A percentile compares a stretch with the other conserved stretches of the same genome.
Conservation (phyloP, 192 early-diverging fungal genomes). For the Coemansia pectinata region DNA sequence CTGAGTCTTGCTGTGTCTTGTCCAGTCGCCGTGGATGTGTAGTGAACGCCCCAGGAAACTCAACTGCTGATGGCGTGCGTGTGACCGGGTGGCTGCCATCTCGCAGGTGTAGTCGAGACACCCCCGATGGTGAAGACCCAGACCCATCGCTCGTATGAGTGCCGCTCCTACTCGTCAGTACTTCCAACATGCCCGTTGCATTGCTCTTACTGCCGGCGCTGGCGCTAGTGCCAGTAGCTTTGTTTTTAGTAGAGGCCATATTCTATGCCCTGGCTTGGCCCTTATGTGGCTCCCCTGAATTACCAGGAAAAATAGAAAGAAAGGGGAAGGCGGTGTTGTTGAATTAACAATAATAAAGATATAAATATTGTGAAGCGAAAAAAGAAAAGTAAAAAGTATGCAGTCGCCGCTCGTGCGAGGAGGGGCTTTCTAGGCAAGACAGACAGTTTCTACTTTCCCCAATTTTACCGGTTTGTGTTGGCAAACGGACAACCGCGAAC, state of each 20-base stretch:
- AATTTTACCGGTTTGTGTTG: background rate
- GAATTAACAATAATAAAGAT: background rate
- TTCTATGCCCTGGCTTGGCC: conserved; percentile 1
- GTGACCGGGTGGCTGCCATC: conserved; percentile 1
- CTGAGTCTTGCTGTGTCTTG: conserved; percentile 1
- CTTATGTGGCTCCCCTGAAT: background rate
- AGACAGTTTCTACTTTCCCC: background rate
- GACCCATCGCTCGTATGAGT: background rate
- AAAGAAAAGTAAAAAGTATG: background rate
- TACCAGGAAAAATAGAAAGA: background rate
- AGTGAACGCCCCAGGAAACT: conserved; percentile 50
- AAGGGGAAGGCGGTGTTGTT: background rate
- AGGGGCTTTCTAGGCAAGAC: background rate
- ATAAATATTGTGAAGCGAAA: background rate
- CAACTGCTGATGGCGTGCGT: conserved; percentile 37
- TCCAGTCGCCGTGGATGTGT: conserved; percentile 18
- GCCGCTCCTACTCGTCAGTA: background rate
- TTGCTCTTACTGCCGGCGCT: background rate
- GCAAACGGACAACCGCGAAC: background rate
- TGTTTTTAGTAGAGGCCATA: background rate
- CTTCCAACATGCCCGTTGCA: background rate
- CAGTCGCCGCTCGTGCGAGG: background rate
- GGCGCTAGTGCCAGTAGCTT: background rate
- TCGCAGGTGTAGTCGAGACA: background rate
- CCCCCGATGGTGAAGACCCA: background rate